Percentiles rank a stretch among this genome's conserved stretches.
Evolutionary conservation across 1,284 basidiomycete genomes (phyloP).

Genomic region (Pascua guehoae): DNA sequence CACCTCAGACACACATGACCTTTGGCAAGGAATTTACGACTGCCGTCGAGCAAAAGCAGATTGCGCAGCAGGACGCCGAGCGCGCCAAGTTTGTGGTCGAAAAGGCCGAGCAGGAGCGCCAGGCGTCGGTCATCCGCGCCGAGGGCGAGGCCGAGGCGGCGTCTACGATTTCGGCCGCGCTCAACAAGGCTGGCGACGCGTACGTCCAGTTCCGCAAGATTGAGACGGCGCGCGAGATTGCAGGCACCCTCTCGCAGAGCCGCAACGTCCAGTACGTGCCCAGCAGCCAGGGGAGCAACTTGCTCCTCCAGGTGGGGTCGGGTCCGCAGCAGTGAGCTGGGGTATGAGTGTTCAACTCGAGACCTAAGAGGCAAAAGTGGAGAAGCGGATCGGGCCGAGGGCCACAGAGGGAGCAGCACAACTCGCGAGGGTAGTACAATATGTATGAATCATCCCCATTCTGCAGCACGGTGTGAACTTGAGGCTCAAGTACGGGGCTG

Average conservation of each 20-base stretch:
- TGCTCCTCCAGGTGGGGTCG: slow-evolving; percentile 67
- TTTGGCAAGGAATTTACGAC: slow-evolving; percentile 56
- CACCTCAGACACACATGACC: slow-evolving; percentile 79
- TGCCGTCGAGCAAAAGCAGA: slow-evolving; percentile 89
- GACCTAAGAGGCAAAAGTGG: too few relatives aligned
- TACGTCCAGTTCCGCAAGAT: slow-evolving; percentile 95
- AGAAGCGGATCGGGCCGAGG: too few relatives aligned
- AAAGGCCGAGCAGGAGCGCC: slow-evolving; percentile 92
- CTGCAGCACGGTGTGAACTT: too few relatives aligned
- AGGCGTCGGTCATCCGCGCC: slow-evolving; percentile 94
- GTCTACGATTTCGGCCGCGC: slow-evolving; percentile 81
- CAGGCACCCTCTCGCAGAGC: slow-evolving; percentile 60
- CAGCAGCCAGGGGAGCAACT: slow-evolving; percentile 68
- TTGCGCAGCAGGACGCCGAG: slow-evolving; percentile 74
- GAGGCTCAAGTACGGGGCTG: too few relatives aligned
- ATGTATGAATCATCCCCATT: too few relatives aligned
- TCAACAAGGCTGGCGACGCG: slow-evolving; percentile 83
- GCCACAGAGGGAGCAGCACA: too few relatives aligned
- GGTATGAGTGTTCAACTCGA: too few relatives aligned
- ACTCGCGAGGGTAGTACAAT: too few relatives aligned
- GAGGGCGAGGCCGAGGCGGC: slow-evolving; percentile 99
- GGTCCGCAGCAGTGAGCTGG: too few relatives aligned
- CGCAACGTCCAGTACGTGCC: slow-evolving; percentile 87
- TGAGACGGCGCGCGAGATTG: slow-evolving; percentile 94
- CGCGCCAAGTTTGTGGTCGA: slow-evolving; percentile 98